Evolutionary conservation across 2,329 filamentous ascomycete species (phyloP).

Genomic region (Dactylonectria estremocensis): DNA sequence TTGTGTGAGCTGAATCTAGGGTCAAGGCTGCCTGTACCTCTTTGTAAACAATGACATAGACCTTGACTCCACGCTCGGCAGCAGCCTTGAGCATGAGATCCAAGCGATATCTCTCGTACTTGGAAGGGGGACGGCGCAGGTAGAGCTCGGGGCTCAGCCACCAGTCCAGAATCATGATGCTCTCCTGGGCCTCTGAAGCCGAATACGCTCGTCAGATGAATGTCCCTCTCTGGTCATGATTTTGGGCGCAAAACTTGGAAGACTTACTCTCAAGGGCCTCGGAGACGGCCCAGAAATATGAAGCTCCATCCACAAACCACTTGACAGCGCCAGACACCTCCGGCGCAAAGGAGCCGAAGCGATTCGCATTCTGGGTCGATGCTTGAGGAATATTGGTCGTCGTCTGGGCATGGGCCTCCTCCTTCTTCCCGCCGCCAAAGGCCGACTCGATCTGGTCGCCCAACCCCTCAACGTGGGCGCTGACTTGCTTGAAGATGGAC

Average conservation of each 20-base stretch:
- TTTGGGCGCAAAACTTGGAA: neutral
- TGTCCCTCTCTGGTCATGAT: neutral
- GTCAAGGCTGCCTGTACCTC: conserved; percentile 88
- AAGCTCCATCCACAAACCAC: conserved; percentile 90
- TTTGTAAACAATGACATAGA: conserved; percentile 93
- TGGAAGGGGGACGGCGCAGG: conserved; percentile 84
- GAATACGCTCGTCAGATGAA: conserved; percentile 27
- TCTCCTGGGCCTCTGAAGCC: conserved; percentile 75
- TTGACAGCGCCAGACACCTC: conserved; percentile 82
- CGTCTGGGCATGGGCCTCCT: conserved; percentile 63
- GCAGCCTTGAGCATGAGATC: conserved; percentile 87
- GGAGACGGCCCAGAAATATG: conserved; percentile 89
- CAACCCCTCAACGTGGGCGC: conserved; percentile 41
- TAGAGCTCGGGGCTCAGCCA: conserved; percentile 93
- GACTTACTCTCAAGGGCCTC: conserved; percentile 77
- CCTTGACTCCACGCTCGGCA: conserved; percentile 85
- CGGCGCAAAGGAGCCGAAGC: conserved; percentile 80
- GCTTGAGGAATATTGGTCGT: conserved; percentile 59
- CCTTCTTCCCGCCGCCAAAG: conserved; percentile 57
- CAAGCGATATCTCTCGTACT: conserved; percentile 86
- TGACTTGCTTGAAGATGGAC: conserved; percentile 55
- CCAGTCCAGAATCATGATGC: conserved; percentile 91
- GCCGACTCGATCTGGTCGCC: conserved; percentile 49
- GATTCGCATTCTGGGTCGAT: conserved; percentile 63
- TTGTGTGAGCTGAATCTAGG: conserved; percentile 78